Conservation (phyloP, 257 asterid genomes). For the Rubia yunnanensis region DNA sequence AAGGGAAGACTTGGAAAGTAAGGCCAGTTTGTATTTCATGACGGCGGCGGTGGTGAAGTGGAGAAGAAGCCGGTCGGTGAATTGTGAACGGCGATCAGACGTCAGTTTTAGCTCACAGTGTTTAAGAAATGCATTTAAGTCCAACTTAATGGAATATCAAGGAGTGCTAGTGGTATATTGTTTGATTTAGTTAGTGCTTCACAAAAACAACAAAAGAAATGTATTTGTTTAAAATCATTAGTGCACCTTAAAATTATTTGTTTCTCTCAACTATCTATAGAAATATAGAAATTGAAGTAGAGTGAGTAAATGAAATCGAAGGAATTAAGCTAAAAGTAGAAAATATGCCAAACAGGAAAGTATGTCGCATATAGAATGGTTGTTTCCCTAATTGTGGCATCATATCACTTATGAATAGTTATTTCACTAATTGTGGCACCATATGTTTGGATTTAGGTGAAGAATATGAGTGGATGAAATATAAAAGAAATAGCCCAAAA, state of each 20-base stretch:
- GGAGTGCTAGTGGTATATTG: background rate
- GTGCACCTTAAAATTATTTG: background rate
- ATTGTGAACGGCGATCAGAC: background rate
- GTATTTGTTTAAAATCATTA: background rate
- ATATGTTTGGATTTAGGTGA: no score
- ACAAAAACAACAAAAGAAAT: background rate
- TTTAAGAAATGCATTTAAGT: background rate
- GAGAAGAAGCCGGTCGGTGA: background rate
- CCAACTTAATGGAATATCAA: background rate
- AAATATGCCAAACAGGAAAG: no score
- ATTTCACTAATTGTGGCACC: no score
- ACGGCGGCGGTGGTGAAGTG: background rate
- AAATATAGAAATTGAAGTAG: no score
- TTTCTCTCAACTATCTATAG: no score
- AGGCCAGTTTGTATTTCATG: conserved; percentile 17
- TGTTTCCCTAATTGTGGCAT: no score
- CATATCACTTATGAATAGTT: no score
- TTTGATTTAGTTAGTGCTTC: background rate
- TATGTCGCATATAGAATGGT: no score
- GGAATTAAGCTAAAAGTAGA: no score
- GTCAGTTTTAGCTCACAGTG: background rate
- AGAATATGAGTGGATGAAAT: no score
- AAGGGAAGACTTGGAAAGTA: conserved; percentile 36
- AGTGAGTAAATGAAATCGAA: no score
- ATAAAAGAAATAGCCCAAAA: no score